Evolutionary conservation across 768 basidiomycete genomes (phyloP).

Genomic region (Auricularia sp.): DNA sequence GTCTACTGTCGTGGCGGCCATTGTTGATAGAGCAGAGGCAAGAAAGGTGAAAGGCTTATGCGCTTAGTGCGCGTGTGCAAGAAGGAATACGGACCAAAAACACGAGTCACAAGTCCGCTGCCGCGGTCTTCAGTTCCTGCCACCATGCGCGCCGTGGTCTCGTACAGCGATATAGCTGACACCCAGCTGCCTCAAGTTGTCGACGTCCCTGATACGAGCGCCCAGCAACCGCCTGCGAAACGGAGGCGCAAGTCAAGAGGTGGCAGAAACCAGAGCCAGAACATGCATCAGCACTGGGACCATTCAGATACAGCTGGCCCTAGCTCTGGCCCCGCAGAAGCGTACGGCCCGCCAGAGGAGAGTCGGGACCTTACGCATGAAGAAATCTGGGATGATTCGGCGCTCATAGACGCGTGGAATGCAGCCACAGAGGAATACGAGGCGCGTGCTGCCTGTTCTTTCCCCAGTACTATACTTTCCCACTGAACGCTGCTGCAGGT

Average conservation of each 20-base stretch:
- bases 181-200: background rate
- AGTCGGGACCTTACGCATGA: constrained; percentile 56
- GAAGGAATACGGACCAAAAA: background rate
- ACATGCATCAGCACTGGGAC: constrained; percentile 32
- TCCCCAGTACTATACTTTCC: background rate
- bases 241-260: background rate
- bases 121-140: background rate
- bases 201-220: background rate
- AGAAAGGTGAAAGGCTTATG: background rate
- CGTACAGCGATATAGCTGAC: background rate
- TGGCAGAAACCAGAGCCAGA: background rate
- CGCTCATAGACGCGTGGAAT: constrained; percentile 74
- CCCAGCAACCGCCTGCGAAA: background rate
- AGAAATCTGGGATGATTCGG: constrained; percentile 83
- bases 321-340: constrained; percentile 1
- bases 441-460: constrained; percentile 16
- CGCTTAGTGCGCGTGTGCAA: background rate
- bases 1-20: background rate
- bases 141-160: background rate
- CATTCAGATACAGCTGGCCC: constrained; percentile 21
- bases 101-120: background rate
- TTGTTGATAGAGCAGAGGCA: background rate
- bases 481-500: constrained; percentile 26
- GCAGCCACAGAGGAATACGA: constrained; percentile 76
- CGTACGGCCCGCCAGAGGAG: constrained; percentile 33